A percentile compares a stretch with the other conserved stretches of the same genome.
Conservation (phyloP, 2,329 filamentous ascomycete genomes). For the Penicillium sp. region DNA sequence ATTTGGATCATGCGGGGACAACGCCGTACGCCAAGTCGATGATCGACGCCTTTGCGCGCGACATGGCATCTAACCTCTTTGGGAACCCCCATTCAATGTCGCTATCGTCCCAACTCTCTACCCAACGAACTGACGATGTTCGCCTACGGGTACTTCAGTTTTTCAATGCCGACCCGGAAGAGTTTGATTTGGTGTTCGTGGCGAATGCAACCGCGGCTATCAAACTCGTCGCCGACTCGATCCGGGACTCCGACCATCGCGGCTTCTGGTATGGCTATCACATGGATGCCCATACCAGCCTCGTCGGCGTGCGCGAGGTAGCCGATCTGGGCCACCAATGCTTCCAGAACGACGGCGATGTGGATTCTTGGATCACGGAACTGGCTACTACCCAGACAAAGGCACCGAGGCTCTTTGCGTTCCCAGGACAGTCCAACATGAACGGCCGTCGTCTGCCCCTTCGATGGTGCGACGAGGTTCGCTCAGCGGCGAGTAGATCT, state of each 20-base stretch:
- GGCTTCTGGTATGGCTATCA: conserved; percentile 85
- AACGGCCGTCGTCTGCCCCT: conserved; percentile 73
- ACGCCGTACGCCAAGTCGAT: conserved; percentile 76
- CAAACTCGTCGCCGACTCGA: conserved; percentile 77
- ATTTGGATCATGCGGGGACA: conserved; percentile 95
- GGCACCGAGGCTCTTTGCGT: conserved; percentile 63
- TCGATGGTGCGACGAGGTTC: conserved; percentile 60
- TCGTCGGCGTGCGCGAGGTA: conserved; percentile 76
- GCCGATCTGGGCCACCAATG: conserved; percentile 61
- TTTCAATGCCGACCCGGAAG: conserved; percentile 74
- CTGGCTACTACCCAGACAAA: conserved; percentile 16
- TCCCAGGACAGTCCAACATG: conserved; percentile 91
- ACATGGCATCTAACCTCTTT: conserved; percentile 74
- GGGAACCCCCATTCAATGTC: conserved; percentile 93
- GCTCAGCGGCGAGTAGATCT: conserved; percentile 30
- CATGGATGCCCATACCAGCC: conserved; percentile 77
- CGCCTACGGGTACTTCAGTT: conserved; percentile 69
- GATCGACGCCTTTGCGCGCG: conserved; percentile 73
- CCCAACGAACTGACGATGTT: conserved; percentile 70
- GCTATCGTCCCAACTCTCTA: conserved; percentile 72
- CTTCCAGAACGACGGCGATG: conserved; percentile 60
- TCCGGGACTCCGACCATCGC: conserved; percentile 60
- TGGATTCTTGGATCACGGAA: conserved; percentile 63
- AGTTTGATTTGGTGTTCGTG: conserved; percentile 87
- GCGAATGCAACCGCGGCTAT: conserved; percentile 88